Conservation (phyloP, 306 rosid genomes). For the Fagus sylvatica region DNA sequence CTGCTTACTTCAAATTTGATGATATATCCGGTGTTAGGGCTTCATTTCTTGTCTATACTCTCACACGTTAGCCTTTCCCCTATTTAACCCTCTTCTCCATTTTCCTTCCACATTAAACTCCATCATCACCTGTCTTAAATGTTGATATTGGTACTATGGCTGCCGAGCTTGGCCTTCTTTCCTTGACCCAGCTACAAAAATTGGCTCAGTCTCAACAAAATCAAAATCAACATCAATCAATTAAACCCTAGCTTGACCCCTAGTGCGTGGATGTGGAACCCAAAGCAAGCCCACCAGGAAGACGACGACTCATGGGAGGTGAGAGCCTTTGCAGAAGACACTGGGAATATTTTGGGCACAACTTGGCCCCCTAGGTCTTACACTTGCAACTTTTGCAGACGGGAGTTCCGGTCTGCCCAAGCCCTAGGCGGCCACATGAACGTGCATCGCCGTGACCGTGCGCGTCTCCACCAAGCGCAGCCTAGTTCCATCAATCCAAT, state of each 20-base stretch:
- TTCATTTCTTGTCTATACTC: conserved; percentile 52
- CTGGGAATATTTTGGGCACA: conserved; percentile 68
- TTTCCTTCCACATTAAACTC: conserved; percentile 36
- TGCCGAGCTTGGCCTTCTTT: conserved; percentile 65
- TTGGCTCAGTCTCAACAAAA: conserved; percentile 42
- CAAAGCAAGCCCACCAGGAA: conserved; percentile 41
- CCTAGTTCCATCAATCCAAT: conserved; percentile 20
- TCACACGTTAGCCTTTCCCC: conserved; percentile 28
- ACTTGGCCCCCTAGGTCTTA: conserved; percentile 98
- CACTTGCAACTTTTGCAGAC: conserved; percentile 76
- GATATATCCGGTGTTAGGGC: conserved; percentile 69
- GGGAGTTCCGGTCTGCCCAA: conserved; percentile 92
- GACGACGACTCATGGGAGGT: conserved; percentile 96
- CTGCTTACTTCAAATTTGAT: conserved; percentile 48
- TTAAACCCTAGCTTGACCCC: conserved; percentile 46
- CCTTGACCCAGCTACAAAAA: conserved; percentile 57
- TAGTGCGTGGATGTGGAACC: conserved; percentile 69
- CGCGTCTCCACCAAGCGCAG: conserved; percentile 68
- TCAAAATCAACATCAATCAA: conserved; percentile 20
- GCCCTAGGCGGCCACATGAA: conserved; percentile 99
- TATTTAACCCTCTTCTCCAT: conserved; percentile 40
- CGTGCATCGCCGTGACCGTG: conserved; percentile 98
- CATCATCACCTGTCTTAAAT: conserved; percentile 51
- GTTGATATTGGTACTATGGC: conserved; percentile 62
- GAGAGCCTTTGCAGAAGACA: conserved; percentile 87